A percentile compares a stretch with the other conserved stretches of the same genome.
Evolutionary conservation across 164 flowering plant genomes (phyloP).

Genomic region (Piper betle): DNA sequence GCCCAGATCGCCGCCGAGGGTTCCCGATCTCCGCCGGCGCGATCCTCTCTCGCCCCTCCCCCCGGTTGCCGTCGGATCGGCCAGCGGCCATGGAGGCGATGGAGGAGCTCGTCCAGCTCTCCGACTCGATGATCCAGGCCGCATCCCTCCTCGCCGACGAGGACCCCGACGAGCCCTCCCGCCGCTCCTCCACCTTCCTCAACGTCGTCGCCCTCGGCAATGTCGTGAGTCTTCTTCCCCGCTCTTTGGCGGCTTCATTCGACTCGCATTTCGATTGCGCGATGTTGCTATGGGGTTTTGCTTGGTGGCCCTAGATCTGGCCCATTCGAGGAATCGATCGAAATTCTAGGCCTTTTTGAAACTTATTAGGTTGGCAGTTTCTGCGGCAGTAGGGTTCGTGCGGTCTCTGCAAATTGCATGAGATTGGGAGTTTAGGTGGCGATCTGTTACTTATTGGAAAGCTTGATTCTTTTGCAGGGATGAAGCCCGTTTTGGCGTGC

Average conservation of each 20-base stretch:
- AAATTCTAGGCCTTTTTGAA: background rate
- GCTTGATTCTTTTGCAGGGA: no score
- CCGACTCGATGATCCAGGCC: constrained; percentile 87
- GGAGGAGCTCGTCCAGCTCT: constrained; percentile 67
- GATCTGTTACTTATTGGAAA: background rate
- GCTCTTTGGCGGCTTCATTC: background rate
- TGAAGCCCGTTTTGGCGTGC: no score
- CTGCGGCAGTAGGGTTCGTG: no score
- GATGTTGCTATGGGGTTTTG: background rate
- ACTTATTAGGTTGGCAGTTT: background rate
- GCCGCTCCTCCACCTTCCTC: constrained; percentile 62
- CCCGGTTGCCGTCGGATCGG: background rate
- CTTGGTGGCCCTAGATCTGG: background rate
- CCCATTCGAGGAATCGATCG: no score
- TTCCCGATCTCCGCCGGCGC: no score
- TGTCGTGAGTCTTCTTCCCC: constrained; percentile 47
- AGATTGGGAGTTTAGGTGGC: no score
- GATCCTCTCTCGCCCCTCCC: background rate
- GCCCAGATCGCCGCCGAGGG: no score
- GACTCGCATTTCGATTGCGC: background rate
- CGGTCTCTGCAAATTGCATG: no score
- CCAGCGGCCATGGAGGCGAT: constrained; percentile 72
- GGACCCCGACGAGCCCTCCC: constrained; percentile 62
- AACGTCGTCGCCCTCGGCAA: constrained; percentile 94
- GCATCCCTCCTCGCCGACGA: constrained; percentile 80